Evolutionary conservation across 108 stramenopile genomes (phyloP).

Genomic region (Phaeodactylum tricornutum): DNA sequence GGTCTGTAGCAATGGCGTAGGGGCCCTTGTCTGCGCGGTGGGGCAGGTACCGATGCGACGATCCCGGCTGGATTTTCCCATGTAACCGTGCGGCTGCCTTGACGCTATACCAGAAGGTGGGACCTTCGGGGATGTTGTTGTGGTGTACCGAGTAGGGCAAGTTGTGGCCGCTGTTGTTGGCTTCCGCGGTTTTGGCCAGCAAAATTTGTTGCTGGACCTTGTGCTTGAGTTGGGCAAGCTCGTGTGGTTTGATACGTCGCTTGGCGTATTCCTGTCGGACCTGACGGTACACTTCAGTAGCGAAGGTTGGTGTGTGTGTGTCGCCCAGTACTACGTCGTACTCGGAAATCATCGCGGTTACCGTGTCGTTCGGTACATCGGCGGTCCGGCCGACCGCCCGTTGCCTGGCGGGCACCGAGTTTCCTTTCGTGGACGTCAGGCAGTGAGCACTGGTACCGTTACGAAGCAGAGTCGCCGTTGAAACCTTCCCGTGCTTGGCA

Average conservation of each 20-base stretch:
- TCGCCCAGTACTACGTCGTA: conserved; percentile 1
- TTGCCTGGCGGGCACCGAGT: too few relatives aligned
- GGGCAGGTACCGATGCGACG: too few relatives aligned
- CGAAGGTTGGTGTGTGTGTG: not conserved
- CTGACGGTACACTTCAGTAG: not conserved
- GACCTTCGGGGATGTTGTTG: not conserved
- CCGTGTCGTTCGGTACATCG: too few relatives aligned
- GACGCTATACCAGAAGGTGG: not conserved
- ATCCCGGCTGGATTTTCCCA: not conserved
- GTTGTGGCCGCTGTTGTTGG: too few relatives aligned
- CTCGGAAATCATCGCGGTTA: too few relatives aligned
- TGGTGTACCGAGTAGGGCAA: too few relatives aligned
- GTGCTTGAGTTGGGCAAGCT: not conserved
- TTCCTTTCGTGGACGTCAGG: too few relatives aligned
- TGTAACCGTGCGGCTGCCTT: not conserved
- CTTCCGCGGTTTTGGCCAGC: not conserved
- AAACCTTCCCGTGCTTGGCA: too few relatives aligned
- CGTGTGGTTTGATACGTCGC: not conserved
- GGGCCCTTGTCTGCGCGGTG: too few relatives aligned
- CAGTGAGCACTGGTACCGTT: too few relatives aligned
- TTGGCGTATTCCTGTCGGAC: conserved; percentile 1
- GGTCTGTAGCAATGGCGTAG: conserved; percentile 1
- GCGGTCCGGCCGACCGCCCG: too few relatives aligned
- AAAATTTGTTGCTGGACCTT: not conserved
- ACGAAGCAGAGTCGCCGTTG: too few relatives aligned